These are phyloP conservation scores for Verticillium klebahnii DNA, from an alignment of 2,329 filamentous ascomycete species.

Conservation along the genomic window DNA sequence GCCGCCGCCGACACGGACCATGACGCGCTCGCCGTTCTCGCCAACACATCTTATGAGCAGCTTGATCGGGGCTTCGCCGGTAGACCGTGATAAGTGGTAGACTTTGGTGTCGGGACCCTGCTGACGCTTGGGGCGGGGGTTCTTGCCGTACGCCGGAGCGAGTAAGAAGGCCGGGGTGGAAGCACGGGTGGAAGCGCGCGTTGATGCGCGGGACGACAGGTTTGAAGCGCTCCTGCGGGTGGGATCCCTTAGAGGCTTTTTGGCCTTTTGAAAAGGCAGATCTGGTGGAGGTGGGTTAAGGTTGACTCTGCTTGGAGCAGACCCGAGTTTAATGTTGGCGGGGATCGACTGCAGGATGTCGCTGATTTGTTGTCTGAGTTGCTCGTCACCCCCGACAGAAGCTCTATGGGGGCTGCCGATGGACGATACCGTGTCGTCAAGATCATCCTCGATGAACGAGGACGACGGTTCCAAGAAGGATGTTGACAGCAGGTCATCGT, in stretches of 20 bases:
- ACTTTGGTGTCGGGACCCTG: constrained; percentile 76
- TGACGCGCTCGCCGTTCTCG: constrained; percentile 84
- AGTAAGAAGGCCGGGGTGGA: constrained; percentile 65
- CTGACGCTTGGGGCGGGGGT: constrained; percentile 40
- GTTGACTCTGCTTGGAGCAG: constrained; percentile 40
- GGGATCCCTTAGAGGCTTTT: constrained; percentile 35
- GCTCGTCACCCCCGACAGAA: constrained; percentile 51
- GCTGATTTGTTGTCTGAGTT: constrained; percentile 75
- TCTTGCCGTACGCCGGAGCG: constrained; percentile 53
- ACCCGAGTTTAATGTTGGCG: constrained; percentile 70
- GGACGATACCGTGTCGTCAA: constrained; percentile 31
- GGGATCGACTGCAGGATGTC: constrained; percentile 75
- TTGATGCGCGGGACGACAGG: constrained; percentile 34
- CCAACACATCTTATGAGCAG: constrained; percentile 91
- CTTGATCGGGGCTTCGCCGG: constrained; percentile 84
- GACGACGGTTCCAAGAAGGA: constrained; percentile 25
- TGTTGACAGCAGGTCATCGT: constrained; percentile 26
- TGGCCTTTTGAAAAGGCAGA: constrained; percentile 44
- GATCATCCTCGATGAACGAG: constrained; percentile 42
- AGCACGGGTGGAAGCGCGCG: constrained; percentile 38
- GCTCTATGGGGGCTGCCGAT: constrained; percentile 27
- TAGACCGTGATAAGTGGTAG: constrained; percentile 83
- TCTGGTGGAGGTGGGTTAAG: constrained; percentile 58
- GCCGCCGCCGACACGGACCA: constrained; percentile 97
- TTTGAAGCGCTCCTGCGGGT: constrained; percentile 45